Evolutionary conservation across 345 rosid genomes (phyloP).

Genomic region (Turnera subulata): DNA sequence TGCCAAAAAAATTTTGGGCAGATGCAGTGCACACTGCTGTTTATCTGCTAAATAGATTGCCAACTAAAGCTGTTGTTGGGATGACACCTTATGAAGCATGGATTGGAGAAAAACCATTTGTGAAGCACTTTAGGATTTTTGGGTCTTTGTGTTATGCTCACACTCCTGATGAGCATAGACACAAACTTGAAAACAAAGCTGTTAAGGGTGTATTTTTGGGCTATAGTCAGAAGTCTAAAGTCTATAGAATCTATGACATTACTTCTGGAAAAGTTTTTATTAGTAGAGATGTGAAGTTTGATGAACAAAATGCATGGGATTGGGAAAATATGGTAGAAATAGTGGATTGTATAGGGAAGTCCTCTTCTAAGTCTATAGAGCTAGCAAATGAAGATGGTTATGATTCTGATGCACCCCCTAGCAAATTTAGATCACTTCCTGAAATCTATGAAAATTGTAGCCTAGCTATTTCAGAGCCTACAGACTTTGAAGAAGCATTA

Average conservation of each 20-base stretch:
- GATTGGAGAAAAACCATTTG: not conserved
- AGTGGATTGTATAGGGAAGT: not conserved
- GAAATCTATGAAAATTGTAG: not conserved
- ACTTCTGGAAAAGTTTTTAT: not conserved
- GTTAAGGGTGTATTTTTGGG: not conserved
- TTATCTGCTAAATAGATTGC: not conserved
- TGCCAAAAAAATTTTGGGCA: not conserved
- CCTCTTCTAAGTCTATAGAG: not conserved
- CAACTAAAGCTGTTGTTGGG: not conserved
- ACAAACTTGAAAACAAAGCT: not conserved
- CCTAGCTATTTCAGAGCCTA: not conserved
- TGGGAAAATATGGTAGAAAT: not conserved
- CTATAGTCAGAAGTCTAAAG: not conserved
- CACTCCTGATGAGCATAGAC: not conserved
- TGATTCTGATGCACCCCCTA: too few species aligned
- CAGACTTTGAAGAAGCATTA: not conserved
- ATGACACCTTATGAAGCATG: not conserved
- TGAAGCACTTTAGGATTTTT: not conserved
- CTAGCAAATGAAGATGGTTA: not conserved
- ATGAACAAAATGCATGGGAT: not conserved
- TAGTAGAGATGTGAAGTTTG: not conserved
- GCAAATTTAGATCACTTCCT: not conserved
- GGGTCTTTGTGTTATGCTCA: not conserved
- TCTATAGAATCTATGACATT: not conserved
- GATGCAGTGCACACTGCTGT: not conserved